A percentile compares a stretch with the other conserved stretches of the same genome.
Evolutionary conservation across 2,329 filamentous ascomycete species (phyloP).

Genomic region (Didymella exigua): DNA sequence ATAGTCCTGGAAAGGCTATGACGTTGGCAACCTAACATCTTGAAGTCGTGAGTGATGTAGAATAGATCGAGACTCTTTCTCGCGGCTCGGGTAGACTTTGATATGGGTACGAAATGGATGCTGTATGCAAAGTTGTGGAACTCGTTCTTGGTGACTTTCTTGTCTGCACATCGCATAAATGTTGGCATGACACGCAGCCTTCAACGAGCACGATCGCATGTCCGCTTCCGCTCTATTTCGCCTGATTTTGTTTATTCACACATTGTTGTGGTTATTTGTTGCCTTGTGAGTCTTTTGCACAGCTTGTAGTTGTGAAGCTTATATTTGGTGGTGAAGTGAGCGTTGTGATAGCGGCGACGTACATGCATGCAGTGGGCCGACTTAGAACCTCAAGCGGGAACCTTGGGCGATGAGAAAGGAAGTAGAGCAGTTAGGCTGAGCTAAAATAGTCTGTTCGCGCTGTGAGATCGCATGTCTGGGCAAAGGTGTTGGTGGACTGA

Average conservation of each 20-base stretch:
- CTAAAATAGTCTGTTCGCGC: background rate
- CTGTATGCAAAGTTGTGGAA: too few relatives aligned
- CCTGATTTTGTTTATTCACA: slow-evolving; percentile 34
- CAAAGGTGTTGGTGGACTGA: background rate
- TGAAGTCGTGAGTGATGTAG: too few relatives aligned
- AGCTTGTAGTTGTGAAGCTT: background rate
- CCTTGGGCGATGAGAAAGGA: background rate
- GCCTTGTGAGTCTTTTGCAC: background rate
- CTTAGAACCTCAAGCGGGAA: background rate
- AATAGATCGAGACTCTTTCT: too few relatives aligned
- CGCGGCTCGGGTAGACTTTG: too few relatives aligned
- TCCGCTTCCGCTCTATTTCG: slow-evolving; percentile 25
- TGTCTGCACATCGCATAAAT: too few relatives aligned
- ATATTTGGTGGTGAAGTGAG: slow-evolving; percentile 2
- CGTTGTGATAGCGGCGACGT: background rate
- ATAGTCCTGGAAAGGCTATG: too few relatives aligned
- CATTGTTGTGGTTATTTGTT: slow-evolving; percentile 8
- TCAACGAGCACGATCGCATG: too few relatives aligned
- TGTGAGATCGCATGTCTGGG: background rate
- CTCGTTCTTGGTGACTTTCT: too few relatives aligned
- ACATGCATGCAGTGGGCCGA: background rate
- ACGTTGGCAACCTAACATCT: too few relatives aligned
- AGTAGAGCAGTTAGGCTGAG: background rate
- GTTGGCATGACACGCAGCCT: too few relatives aligned
- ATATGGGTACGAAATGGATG: too few relatives aligned